Percentiles rank a stretch among this genome's conserved stretches.
Evolutionary conservation across 768 basidiomycete species (phyloP).

Genomic region (Rhizopogon vesiculosus): DNA sequence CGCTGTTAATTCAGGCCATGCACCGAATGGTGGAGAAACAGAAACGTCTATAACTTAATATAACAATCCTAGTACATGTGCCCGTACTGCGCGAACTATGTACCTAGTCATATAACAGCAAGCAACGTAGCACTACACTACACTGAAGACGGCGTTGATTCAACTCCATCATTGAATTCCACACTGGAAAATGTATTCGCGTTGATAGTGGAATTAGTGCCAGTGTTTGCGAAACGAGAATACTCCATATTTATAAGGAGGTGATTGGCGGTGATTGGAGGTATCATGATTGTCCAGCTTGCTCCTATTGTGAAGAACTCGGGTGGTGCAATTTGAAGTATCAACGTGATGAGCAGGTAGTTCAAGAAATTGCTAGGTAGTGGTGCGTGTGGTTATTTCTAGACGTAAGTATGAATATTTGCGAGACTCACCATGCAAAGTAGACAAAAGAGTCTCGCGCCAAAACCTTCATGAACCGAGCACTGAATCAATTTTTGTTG

Average conservation of each 20-base stretch:
- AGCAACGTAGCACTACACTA: too few relatives aligned
- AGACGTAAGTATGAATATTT: neutral
- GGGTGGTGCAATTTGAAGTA: neutral
- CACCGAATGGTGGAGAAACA: too few relatives aligned
- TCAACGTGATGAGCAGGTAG: neutral
- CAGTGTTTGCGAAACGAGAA: neutral
- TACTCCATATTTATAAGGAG: conserved; percentile 2
- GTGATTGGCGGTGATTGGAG: neutral
- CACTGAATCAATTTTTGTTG: conserved; percentile 1
- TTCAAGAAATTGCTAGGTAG: neutral
- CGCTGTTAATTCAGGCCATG: neutral
- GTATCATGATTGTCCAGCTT: neutral
- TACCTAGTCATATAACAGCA: too few relatives aligned
- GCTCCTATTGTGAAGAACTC: neutral
- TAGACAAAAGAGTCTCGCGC: conserved; percentile 4
- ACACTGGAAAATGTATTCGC: too few relatives aligned
- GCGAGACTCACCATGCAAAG: neutral
- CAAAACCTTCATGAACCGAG: neutral
- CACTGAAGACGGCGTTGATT: too few relatives aligned
- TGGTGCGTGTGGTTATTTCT: neutral
- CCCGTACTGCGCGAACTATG: too few relatives aligned
- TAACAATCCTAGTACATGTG: too few relatives aligned
- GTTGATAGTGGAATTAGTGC: too few relatives aligned
- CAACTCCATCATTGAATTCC: too few relatives aligned
- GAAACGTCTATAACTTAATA: too few relatives aligned